Percentiles rank a stretch among this genome's conserved stretches.
phyloP scores from a whole-genome alignment of 2,329 filamentous ascomycete species.

The Zasmidium citrigriseum region DNA sequence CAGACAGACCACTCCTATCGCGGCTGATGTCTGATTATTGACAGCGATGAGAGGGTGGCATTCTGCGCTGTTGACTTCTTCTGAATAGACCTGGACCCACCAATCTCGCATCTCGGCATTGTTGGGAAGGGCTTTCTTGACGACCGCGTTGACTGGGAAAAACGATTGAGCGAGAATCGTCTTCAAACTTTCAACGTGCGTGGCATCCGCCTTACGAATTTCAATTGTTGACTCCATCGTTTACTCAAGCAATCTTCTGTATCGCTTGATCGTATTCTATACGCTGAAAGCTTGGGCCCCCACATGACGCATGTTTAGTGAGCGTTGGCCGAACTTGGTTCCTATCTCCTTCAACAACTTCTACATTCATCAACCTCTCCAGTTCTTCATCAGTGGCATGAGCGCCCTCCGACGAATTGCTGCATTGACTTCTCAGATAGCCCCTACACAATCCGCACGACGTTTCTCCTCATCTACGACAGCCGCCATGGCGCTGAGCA shows the following conservation, averaged over 20 bases:
- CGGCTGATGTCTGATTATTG: too few species aligned
- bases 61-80: too few species aligned
- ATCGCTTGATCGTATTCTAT: too few species aligned
- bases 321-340: neutral
- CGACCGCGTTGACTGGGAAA: neutral
- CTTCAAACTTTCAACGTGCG: neutral
- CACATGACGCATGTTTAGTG: neutral
- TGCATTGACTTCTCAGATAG: neutral
- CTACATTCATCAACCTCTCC: neutral
- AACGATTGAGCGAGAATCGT: neutral
- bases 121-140: neutral
- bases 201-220: neutral
- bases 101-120: neutral
- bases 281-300: neutral
- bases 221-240: neutral
- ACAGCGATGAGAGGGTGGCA: too few species aligned
- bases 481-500: conserved; percentile 46
- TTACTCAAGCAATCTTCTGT: neutral
- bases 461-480: conserved; percentile 19
- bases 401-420: conserved; percentile 7
- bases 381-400: conserved; percentile 3
- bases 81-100: too few species aligned
- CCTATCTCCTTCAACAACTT: too few species aligned
- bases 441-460: conserved; percentile 7
- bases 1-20: too few species aligned